These are phyloP conservation scores for Chaetomium globosum DNA, from an alignment of 2,329 filamentous ascomycete genomes.

Conservation along the genomic window DNA sequence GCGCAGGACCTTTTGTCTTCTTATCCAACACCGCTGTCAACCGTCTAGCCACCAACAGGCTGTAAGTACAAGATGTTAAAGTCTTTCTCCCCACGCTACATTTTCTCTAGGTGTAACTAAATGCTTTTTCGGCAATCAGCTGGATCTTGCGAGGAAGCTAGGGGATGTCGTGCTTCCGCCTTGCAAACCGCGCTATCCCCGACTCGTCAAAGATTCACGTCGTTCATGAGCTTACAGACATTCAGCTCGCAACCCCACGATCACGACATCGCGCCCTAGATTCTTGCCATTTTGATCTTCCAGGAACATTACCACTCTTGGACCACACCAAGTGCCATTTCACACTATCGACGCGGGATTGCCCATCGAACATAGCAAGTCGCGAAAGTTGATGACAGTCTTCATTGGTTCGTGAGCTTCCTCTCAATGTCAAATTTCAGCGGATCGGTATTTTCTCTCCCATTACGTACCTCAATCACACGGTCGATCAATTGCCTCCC, in stretches of 20 bases:
- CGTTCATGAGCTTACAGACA: neutral
- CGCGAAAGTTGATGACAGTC: neutral
- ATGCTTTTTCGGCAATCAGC: neutral
- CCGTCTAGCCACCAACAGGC: too few species aligned
- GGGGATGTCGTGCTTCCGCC: neutral
- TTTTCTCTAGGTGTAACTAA: neutral
- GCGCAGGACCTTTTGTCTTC: too few species aligned
- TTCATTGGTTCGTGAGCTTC: neutral
- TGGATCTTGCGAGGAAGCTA: neutral
- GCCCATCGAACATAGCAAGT: neutral
- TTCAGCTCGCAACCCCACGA: constrained; percentile 14
- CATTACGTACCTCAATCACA: constrained; percentile 7
- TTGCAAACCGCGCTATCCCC: neutral
- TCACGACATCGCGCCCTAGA: constrained; percentile 19
- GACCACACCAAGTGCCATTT: neutral
- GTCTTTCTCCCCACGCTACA: neutral
- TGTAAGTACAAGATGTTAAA: too few species aligned
- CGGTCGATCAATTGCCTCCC: neutral
- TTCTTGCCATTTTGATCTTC: constrained; percentile 10
- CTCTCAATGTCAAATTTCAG: neutral
- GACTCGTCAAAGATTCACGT: neutral
- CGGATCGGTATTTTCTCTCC: neutral
- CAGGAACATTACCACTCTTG: constrained; percentile 5
- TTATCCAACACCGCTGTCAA: too few species aligned
- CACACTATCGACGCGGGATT: constrained; percentile 1